These are phyloP conservation scores for Xylariaceae sp. DNA, from an alignment of 2,329 filamentous ascomycete species.

Conservation along the genomic window DNA sequence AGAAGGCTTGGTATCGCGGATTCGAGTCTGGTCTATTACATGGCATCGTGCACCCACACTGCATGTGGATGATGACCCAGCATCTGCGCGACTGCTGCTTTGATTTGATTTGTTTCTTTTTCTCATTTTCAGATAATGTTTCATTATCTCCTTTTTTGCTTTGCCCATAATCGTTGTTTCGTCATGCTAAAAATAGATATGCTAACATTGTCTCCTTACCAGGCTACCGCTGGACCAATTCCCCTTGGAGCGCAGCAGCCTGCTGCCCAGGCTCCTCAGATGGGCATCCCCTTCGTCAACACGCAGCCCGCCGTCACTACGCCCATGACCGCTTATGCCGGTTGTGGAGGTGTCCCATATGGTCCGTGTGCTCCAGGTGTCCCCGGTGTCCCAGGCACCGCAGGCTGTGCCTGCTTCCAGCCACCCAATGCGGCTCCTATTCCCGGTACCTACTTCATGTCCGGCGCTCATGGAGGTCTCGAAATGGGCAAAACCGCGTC, in stretches of 20 bases:
- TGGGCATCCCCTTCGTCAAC: neutral
- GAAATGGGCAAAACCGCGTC: constrained; percentile 44
- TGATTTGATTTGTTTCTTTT: neutral
- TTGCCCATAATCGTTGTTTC: too few species aligned
- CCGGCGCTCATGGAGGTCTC: constrained; percentile 9
- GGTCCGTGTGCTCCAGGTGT: constrained; percentile 18
- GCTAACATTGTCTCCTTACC: constrained; percentile 20
- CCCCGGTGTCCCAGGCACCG: neutral
- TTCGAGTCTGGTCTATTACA: constrained; percentile 15
- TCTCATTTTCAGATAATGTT: neutral
- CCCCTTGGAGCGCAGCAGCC: constrained; percentile 19
- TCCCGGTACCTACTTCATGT: constrained; percentile 4
- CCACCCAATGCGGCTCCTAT: constrained; percentile 6
- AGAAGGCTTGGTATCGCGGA: neutral
- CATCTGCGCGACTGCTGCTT: too few species aligned
- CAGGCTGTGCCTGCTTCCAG: neutral
- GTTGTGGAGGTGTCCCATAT: too few species aligned
- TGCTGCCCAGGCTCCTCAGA: neutral
- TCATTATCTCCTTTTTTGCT: too few species aligned
- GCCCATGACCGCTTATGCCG: constrained; percentile 4
- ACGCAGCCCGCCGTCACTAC: constrained; percentile 7
- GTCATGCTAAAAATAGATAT: neutral
- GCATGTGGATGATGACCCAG: too few species aligned
- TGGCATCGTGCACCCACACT: too few species aligned
- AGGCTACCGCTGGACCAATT: constrained; percentile 18